Base-by-base conservation (phyloP, 441 rosid genomes). In the Populus trichocarpa region DNA sequence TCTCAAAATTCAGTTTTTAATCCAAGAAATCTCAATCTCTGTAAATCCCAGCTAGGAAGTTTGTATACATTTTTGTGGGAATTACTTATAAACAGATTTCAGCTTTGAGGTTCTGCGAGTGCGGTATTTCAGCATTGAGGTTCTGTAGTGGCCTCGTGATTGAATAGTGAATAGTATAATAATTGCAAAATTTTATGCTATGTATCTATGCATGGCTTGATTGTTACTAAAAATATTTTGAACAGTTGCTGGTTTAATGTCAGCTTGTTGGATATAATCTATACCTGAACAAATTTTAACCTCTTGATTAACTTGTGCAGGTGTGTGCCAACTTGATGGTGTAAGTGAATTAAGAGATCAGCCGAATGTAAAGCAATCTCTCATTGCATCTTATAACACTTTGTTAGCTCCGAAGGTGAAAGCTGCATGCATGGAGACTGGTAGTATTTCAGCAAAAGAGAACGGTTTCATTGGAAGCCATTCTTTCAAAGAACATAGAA, bases 371-470 rank as follows among this genome's bases (percentile, higher is more conserved):
- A 93, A 88, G 82, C 91, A 86, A 75, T 78, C 88, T 38, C 83
- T 95, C 2, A 38, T 80, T 30, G 79, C 85, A 20, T 88, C 97
- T 32, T 95, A 90, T 71, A 86, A 87, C 70, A 79, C 84, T 35
- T 40, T 83, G 57, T 68, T 95, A 35, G 96, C 90, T 6, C 96
- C 97, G 8, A 86, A 77, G 57, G 92, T 93, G 22, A 93, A 81
- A 80, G 82, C 85, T 12, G 83, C 91, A 5, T 82, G 89, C 85
- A 20, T 85, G 85, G 91, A 87, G 20, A 33, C 3, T 30, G 32
- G 32, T 30, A 3, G 32, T 30, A 4, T 30, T 30, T 30, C 32
- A 30, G 32, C 35, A 22, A 85, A 80, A 66, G 86, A 80, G 70
- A 79, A 66, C 6, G 46, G 32, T 65, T 30, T 30, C 32, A 76